Evolutionary conservation across 2,329 filamentous ascomycete genomes (phyloP).

Genomic region (Aureobasidium melanogenum): DNA sequence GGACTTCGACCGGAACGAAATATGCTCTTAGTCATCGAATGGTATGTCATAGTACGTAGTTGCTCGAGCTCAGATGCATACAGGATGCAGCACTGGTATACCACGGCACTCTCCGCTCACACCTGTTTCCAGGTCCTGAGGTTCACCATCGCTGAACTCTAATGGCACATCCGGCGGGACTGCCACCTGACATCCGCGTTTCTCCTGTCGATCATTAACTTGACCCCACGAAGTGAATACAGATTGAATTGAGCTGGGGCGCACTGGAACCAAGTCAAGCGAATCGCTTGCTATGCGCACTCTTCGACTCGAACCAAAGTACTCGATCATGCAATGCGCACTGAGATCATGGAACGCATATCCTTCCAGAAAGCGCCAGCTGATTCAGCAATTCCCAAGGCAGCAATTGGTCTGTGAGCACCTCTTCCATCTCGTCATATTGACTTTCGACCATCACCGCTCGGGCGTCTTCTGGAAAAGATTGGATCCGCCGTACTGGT

Average conservation of each 20-base stretch:
- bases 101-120: background rate
- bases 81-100: background rate
- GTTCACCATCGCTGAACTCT: background rate
- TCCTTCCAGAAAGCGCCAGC: background rate
- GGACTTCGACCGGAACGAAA: background rate
- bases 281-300: background rate
- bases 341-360: too few relatives aligned
- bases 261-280: background rate
- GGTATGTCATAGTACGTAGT: background rate
- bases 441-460: conserved; percentile 1
- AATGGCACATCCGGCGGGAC: background rate
- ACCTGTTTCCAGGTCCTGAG: background rate
- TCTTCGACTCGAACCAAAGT: background rate
- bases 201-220: conserved; percentile 5
- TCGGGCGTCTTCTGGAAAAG: conserved; percentile 5
- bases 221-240: background rate
- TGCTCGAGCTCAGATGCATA: background rate
- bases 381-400: background rate
- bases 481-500: background rate
- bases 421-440: conserved; percentile 4
- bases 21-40: background rate
- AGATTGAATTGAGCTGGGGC: background rate
- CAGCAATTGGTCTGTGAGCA: background rate
- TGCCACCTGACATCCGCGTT: background rate
- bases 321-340: too few relatives aligned